Conservation (phyloP, 306 rosid genomes). For the Dryas drummondii region DNA sequence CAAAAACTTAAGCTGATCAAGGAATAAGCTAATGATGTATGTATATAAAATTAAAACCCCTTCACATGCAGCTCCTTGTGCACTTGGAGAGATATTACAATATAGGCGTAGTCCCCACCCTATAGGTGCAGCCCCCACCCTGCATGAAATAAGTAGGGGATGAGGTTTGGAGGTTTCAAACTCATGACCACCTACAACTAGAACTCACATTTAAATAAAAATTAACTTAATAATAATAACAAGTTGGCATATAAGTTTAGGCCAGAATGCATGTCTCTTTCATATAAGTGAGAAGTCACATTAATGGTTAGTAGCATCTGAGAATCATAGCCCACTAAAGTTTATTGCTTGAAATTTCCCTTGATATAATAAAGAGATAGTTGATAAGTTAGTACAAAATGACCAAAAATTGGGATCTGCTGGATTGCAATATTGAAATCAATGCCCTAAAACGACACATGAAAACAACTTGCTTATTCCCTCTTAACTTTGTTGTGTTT, state of each 20-base stretch:
- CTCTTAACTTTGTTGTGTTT: not conserved
- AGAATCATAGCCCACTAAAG: not conserved
- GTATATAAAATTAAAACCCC: too few relatives aligned
- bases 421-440: constrained; percentile 17
- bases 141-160: too few relatives aligned
- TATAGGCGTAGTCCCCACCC: too few relatives aligned
- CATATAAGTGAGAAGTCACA: not conserved
- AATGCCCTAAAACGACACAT: not conserved
- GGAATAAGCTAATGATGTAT: too few relatives aligned
- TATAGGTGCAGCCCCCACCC: too few relatives aligned
- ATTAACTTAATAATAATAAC: too few relatives aligned
- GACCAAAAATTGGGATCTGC: not conserved
- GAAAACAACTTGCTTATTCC: not conserved
- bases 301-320: constrained; percentile 14
- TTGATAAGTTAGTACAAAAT: not conserved
- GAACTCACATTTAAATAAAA: too few relatives aligned
- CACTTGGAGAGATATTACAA: too few relatives aligned
- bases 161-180: too few relatives aligned
- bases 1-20: too few relatives aligned
- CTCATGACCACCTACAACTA: too few relatives aligned
- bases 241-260: not conserved
- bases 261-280: constrained; percentile 10
- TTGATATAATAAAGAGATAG: not conserved
- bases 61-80: too few relatives aligned
- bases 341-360: not conserved